Evolutionary conservation across 2,329 filamentous ascomycete species (phyloP).

Genomic region (Venturia carpophila): DNA sequence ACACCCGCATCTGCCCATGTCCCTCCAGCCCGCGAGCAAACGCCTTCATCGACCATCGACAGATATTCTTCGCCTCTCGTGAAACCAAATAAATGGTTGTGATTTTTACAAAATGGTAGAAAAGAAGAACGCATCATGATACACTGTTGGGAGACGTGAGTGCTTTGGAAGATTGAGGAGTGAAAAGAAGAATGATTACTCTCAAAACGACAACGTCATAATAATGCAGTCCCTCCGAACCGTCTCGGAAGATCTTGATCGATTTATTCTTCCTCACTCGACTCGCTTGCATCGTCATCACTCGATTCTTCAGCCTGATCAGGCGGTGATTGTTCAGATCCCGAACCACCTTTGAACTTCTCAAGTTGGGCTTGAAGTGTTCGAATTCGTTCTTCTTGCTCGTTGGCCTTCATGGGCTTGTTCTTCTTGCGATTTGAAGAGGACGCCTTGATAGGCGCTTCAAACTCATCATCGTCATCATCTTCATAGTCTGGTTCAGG

Average conservation of each 20-base stretch:
- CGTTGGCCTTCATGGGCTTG: constrained; percentile 66
- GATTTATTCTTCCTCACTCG: constrained; percentile 12
- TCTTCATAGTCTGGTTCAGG: constrained; percentile 26
- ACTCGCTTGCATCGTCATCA: constrained; percentile 12
- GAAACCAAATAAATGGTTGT: neutral
- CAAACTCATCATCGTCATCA: constrained; percentile 30
- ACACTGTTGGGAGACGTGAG: neutral
- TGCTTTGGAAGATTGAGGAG: neutral
- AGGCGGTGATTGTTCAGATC: constrained; percentile 29
- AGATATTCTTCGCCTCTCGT: neutral
- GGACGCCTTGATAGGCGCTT: constrained; percentile 22
- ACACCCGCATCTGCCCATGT: neutral
- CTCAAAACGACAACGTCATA: neutral
- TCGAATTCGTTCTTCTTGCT: constrained; percentile 61
- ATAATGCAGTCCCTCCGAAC: neutral
- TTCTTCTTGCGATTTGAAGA: constrained; percentile 59
- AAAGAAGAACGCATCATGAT: constrained; percentile 5
- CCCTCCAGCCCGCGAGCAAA: neutral
- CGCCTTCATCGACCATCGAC: neutral
- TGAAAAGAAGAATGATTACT: neutral
- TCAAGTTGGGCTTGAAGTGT: constrained; percentile 52
- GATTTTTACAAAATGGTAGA: constrained; percentile 9
- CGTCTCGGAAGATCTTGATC: neutral
- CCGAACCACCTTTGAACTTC: constrained; percentile 33
- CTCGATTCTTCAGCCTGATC: constrained; percentile 13